Conservation (phyloP, 176 grass and related monocot genomes). For the Bothriochloa decipiens region DNA sequence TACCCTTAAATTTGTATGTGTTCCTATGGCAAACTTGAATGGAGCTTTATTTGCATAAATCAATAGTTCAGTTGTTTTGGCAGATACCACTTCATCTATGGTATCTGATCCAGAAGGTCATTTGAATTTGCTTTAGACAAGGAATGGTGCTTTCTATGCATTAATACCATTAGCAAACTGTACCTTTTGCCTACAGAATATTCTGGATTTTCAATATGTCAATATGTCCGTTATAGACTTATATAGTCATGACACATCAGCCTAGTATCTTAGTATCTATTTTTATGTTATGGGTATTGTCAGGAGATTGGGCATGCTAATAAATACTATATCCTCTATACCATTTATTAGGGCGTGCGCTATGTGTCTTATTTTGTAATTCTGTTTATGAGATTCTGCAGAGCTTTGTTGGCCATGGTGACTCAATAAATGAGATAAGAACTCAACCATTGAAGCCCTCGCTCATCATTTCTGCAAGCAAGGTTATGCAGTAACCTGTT, state of each 20-base stretch:
- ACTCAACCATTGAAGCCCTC: conserved; percentile 91
- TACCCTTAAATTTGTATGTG: not conserved
- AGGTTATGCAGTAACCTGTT: conserved; percentile 51
- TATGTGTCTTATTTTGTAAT: conserved; percentile 32
- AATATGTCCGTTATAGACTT: not conserved
- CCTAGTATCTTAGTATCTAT: not conserved
- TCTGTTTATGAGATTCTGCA: conserved; percentile 37
- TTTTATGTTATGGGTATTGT: not conserved
- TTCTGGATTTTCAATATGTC: conserved; percentile 19
- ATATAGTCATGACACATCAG: not conserved
- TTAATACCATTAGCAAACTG: conserved; percentile 6
- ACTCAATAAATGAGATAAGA: conserved; percentile 94
- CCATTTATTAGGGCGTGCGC: not conserved
- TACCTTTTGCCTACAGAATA: conserved; percentile 22
- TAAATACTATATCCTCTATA: conserved; percentile 19
- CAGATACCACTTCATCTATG: not conserved
- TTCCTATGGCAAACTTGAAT: conserved; percentile 9
- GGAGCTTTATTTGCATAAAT: conserved; percentile 14
- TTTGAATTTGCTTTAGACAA: conserved; percentile 2
- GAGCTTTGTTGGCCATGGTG: conserved; percentile 98
- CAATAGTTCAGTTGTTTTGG: conserved; percentile 9
- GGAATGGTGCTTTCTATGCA: not conserved
- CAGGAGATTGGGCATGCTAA: not conserved
- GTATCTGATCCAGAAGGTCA: not conserved
- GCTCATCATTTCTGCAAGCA: conserved; percentile 96